Conservation (phyloP, 2,329 filamentous ascomycete species). For the Hymenoscyphus occultus region DNA sequence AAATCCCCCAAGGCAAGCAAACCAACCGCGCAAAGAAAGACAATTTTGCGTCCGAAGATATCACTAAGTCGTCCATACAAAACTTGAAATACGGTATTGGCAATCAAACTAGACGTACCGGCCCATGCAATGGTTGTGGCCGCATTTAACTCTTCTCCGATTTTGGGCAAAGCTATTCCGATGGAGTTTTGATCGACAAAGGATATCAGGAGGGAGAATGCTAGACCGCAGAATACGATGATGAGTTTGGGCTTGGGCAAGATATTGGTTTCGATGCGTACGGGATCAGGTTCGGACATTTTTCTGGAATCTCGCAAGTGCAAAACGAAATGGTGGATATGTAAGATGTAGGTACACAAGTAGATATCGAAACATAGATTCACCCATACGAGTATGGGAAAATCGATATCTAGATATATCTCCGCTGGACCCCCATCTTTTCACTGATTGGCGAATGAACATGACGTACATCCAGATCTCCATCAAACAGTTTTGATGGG, state of each 20-base stretch:
- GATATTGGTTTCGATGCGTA: slow-evolving; percentile 52
- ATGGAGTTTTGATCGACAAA: slow-evolving; percentile 42
- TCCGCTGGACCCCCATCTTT: too few species aligned
- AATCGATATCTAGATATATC: too few species aligned
- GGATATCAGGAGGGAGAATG: slow-evolving; percentile 52
- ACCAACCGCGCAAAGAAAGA: slow-evolving; percentile 52
- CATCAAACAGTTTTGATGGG: too few species aligned
- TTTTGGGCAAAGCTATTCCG: slow-evolving; percentile 48
- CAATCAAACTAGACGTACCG: slow-evolving; percentile 51
- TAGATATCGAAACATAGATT: too few species aligned
- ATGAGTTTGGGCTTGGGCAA: slow-evolving; percentile 50
- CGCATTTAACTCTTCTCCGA: slow-evolving; percentile 45
- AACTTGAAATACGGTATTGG: slow-evolving; percentile 61
- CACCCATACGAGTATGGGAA: too few species aligned
- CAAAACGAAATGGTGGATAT: too few species aligned
- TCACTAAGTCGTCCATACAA: slow-evolving; percentile 62
- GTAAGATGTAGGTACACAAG: too few species aligned
- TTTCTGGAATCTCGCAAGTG: background rate
- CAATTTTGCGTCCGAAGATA: slow-evolving; percentile 57
- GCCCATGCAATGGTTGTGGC: slow-evolving; percentile 54
- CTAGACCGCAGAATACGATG: slow-evolving; percentile 50
- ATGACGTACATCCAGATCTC: too few species aligned
- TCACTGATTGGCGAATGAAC: too few species aligned
- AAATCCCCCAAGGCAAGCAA: slow-evolving; percentile 56
- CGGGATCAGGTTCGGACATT: slow-evolving; percentile 30